phyloP scores from a whole-genome alignment of 352 stramenopile species.

The Globisporangium splendens region DNA sequence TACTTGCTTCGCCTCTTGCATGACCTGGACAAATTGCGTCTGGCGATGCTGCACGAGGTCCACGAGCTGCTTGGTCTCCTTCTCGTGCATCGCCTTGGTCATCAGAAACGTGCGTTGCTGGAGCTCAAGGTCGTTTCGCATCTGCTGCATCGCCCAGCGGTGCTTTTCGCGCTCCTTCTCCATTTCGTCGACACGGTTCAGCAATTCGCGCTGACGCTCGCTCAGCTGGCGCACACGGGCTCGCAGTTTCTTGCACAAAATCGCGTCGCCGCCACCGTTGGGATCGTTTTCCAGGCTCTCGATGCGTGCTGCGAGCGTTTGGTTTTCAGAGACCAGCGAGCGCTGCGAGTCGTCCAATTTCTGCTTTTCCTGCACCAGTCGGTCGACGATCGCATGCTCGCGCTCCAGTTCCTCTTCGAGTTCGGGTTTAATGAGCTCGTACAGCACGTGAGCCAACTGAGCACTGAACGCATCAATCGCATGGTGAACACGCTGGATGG shows the following conservation, averaged over 20 bases:
- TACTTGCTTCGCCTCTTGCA: constrained; percentile 17
- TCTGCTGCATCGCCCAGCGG: constrained; percentile 31
- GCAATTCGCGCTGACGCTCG: constrained; percentile 19
- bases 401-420: constrained; percentile 33
- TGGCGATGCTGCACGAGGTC: constrained; percentile 37
- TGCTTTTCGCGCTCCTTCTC: constrained; percentile 29
- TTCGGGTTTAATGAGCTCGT: constrained; percentile 29
- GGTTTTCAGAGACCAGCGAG: constrained; percentile 21
- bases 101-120: constrained; percentile 37
- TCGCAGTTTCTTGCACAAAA: constrained; percentile 53
- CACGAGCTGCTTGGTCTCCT: constrained; percentile 61
- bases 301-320: constrained; percentile 24
- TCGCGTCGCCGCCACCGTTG: constrained; percentile 36
- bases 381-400: constrained; percentile 19
- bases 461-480: constrained; percentile 31
- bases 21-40: constrained; percentile 33
- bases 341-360: constrained; percentile 14
- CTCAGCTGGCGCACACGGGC: constrained; percentile 23
- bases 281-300: constrained; percentile 33
- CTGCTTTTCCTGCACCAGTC: constrained; percentile 36
- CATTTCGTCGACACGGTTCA: constrained; percentile 19
- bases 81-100: constrained; percentile 65
- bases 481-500: constrained; percentile 14
- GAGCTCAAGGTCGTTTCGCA: constrained; percentile 27
- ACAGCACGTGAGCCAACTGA: constrained; percentile 24